phyloP scores from a whole-genome alignment of 2,329 filamentous ascomycete species.

The Cladosporium sp. region DNA sequence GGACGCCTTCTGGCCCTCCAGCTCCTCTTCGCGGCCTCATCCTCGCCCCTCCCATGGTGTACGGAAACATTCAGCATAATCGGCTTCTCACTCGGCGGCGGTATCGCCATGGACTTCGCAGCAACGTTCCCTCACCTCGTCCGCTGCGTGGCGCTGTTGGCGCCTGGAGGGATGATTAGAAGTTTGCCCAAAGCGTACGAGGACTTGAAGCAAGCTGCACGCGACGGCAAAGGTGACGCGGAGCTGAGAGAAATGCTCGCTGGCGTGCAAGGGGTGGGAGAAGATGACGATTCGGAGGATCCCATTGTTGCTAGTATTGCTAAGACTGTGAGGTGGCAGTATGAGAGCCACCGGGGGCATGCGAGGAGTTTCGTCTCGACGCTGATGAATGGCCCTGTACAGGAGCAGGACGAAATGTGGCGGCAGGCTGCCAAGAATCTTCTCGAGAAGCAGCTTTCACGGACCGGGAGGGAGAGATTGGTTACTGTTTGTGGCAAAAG shows the following conservation, averaged over 20 bases:
- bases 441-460: neutral
- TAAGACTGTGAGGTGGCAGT: conserved; percentile 20
- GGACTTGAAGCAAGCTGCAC: neutral
- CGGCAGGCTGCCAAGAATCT: conserved; percentile 13
- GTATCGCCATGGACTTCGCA: conserved; percentile 20
- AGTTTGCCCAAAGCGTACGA: conserved; percentile 13
- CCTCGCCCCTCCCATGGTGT: conserved; percentile 14
- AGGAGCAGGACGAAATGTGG: conserved; percentile 18
- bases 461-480: conserved; percentile 2
- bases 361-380: conserved; percentile 17
- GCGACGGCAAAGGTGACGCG: neutral
- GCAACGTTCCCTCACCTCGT: conserved; percentile 18
- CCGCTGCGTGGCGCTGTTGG: conserved; percentile 17
- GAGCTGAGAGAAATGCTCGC: neutral
- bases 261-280: neutral
- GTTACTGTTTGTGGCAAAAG: conserved; percentile 8
- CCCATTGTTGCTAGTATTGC: neutral
- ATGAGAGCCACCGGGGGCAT: conserved; percentile 19
- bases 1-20: conserved; percentile 5
- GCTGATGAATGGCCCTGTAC: conserved; percentile 16
- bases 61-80: conserved; percentile 13
- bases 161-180: conserved; percentile 18
- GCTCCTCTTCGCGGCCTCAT: conserved; percentile 16
- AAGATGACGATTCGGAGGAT: neutral
- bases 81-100: conserved; percentile 20